Percentiles rank a stretch among this genome's conserved stretches.
These are phyloP conservation scores for Apiotrichum montevideense DNA, from an alignment of 1,284 basidiomycete species.

Conservation along the genomic window DNA sequence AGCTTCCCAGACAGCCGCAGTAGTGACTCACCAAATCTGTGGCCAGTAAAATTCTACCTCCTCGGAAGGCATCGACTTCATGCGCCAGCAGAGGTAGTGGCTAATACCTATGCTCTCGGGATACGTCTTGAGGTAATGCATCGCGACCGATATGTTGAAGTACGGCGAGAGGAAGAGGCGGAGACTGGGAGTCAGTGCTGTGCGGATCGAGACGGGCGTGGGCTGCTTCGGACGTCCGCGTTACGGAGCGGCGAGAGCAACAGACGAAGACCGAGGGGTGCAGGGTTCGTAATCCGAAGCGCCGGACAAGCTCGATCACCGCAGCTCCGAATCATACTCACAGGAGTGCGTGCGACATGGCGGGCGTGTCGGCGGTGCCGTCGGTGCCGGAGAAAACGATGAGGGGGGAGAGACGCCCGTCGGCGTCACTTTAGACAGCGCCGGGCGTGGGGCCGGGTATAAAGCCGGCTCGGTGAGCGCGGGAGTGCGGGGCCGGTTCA, in stretches of 20 bases:
- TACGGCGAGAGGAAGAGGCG: conserved; percentile 85
- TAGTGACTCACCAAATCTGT: conserved; percentile 69
- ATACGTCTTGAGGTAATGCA: conserved; percentile 81
- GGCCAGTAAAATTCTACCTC: conserved; percentile 94
- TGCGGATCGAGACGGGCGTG: background rate
- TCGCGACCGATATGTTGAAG: conserved; percentile 87
- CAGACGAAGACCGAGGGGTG: too few relatives aligned
- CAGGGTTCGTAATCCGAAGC: too few relatives aligned
- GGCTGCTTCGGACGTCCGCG: background rate
- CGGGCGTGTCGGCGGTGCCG: conserved; percentile 2
- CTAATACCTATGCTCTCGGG: conserved; percentile 92
- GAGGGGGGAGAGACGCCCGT: background rate
- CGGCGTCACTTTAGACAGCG: background rate
- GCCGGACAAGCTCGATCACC: too few relatives aligned
- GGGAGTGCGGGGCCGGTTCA: too few relatives aligned
- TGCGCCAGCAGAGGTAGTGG: conserved; percentile 82
- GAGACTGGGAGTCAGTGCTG: conserved; percentile 46
- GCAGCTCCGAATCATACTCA: conserved; percentile 6
- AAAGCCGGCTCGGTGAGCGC: too few relatives aligned
- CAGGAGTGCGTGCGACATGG: conserved; percentile 35
- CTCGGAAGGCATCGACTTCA: conserved; percentile 66
- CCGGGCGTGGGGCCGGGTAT: too few relatives aligned
- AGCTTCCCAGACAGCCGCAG: too few relatives aligned
- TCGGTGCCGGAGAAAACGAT: background rate
- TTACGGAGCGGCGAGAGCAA: background rate